Evolutionary conservation across 164 flowering plant species (phyloP).

Genomic region (Aristolochia californica): DNA sequence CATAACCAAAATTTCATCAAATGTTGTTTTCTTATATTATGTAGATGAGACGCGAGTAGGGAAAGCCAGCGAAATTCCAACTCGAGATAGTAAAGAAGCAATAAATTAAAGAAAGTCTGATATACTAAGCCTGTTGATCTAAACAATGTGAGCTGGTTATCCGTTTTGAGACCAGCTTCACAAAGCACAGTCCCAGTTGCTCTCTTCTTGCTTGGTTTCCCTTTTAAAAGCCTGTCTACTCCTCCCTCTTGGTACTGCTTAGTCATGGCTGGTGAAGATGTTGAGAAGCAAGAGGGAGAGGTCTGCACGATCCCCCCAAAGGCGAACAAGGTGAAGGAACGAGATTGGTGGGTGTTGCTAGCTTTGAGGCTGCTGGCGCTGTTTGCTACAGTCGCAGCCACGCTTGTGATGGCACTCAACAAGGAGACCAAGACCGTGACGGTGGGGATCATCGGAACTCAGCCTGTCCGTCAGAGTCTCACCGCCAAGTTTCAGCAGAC

Average conservation of each 20-base stretch:
- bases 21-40: neutral
- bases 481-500: conserved; percentile 68
- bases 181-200: neutral
- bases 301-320: neutral
- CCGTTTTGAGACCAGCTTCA: neutral
- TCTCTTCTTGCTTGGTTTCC: neutral
- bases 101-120: neutral
- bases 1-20: neutral
- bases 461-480: conserved; percentile 35
- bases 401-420: conserved; percentile 66
- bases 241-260: conserved; percentile 1
- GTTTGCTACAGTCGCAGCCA: conserved; percentile 46
- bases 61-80: conserved; percentile 5
- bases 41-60: neutral
- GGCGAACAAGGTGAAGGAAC: neutral
- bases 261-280: conserved; percentile 4
- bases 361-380: conserved; percentile 45
- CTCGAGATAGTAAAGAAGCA: neutral
- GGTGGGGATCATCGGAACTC: conserved; percentile 49
- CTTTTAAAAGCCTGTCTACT: neutral
- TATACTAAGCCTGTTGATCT: conserved; percentile 6
- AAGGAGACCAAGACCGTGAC: conserved; percentile 47
- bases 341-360: conserved; percentile 13
- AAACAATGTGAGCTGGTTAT: conserved; percentile 1
- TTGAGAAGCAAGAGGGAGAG: conserved; percentile 1